Evolutionary conservation across 225 moss, liverwort and hornwort species (phyloP).

Genomic region (Marchantia polymorpha): DNA sequence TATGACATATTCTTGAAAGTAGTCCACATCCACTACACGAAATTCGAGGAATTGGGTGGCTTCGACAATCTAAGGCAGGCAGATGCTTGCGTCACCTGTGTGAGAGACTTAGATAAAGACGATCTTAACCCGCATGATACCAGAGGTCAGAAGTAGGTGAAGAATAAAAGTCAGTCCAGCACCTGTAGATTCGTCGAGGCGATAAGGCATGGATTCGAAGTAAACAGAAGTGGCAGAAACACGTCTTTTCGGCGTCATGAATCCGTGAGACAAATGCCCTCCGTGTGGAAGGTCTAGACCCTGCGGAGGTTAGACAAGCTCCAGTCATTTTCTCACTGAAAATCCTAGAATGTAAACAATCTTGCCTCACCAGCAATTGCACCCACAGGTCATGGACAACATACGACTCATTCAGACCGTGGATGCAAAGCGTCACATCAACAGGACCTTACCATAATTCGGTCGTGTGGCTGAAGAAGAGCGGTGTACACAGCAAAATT

Average conservation of each 20-base stretch:
- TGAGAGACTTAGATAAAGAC: too few relatives aligned
- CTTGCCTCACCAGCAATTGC: neutral
- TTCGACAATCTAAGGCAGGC: too few relatives aligned
- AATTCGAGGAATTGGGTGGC: too few relatives aligned
- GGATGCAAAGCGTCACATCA: neutral
- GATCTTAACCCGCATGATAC: neutral
- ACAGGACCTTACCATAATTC: conserved; percentile 64
- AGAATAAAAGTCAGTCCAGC: neutral
- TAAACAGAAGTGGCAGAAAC: conserved; percentile 91
- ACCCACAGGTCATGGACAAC: neutral
- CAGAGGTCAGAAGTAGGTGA: neutral
- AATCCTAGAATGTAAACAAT: neutral
- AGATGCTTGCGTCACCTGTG: too few relatives aligned
- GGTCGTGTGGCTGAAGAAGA: conserved; percentile 80
- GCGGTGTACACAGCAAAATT: conserved; percentile 85
- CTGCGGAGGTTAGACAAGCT: conserved; percentile 24
- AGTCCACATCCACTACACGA: too few relatives aligned
- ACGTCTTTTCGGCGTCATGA: conserved; percentile 80
- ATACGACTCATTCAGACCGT: neutral
- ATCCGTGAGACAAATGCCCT: conserved; percentile 83
- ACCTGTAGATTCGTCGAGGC: conserved; percentile 69
- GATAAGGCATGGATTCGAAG: conserved; percentile 93
- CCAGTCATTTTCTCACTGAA: neutral
- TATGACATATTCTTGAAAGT: too few relatives aligned
- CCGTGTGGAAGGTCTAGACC: conserved; percentile 86